phyloP scores from a whole-genome alignment of 495 filamentous ascomycete genomes.

The Neurospora sp. region DNA sequence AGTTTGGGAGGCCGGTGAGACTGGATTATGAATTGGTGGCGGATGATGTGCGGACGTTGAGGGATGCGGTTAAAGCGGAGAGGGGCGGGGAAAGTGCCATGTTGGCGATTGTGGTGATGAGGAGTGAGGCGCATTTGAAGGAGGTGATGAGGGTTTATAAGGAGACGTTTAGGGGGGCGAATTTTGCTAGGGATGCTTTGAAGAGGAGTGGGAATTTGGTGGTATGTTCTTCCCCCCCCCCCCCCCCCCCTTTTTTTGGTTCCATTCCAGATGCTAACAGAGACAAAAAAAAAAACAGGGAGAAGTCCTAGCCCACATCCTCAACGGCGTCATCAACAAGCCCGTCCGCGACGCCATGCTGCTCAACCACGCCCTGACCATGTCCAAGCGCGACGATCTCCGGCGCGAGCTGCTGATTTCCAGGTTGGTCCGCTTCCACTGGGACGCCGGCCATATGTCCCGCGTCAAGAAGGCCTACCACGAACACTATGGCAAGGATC shows the following conservation, averaged over 20 bases:
- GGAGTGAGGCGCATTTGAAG: slow-evolving; percentile 70
- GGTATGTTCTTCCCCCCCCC: slow-evolving; percentile 43
- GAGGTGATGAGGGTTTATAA: slow-evolving; percentile 73
- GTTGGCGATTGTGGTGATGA: slow-evolving; percentile 71
- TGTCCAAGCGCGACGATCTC: slow-evolving; percentile 50
- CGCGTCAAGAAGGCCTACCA: slow-evolving; percentile 61
- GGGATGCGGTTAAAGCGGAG: slow-evolving; percentile 56
- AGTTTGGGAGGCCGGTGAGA: slow-evolving; percentile 27
- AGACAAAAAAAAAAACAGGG: slow-evolving; percentile 45
- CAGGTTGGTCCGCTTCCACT: slow-evolving; percentile 71
- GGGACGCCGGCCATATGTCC: slow-evolving; percentile 69
- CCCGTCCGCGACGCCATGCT: slow-evolving; percentile 90
- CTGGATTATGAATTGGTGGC: slow-evolving; percentile 45
- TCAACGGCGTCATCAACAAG: slow-evolving; percentile 93
- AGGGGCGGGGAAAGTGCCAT: slow-evolving; percentile 86
- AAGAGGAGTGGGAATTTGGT: slow-evolving; percentile 84
- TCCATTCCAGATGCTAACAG: not conserved
- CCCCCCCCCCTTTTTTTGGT: not conserved
- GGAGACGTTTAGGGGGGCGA: slow-evolving; percentile 48
- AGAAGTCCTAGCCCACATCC: slow-evolving; percentile 87
- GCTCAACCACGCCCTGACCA: slow-evolving; percentile 77
- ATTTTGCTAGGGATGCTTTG: slow-evolving; percentile 81
- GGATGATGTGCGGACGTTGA: slow-evolving; percentile 62
- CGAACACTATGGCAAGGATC: slow-evolving; percentile 57
- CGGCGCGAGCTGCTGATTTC: slow-evolving; percentile 77